Evolutionary conservation across 2,329 filamentous ascomycete genomes (phyloP).

Genomic region (Aspergillus pseudonomiae): DNA sequence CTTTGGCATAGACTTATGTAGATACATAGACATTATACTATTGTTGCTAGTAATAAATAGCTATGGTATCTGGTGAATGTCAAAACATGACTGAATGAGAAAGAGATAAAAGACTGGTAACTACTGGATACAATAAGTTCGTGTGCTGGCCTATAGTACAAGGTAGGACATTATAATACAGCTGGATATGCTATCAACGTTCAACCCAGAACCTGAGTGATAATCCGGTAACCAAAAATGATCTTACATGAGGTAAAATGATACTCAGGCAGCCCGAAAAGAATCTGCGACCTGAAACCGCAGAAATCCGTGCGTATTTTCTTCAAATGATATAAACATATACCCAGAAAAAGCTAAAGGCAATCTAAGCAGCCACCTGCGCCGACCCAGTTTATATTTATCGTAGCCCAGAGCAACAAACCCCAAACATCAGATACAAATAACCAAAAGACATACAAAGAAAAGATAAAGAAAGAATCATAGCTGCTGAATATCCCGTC

Average conservation of each 20-base stretch:
- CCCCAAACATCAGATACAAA: not conserved
- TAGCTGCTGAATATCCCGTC: not conserved
- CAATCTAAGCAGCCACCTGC: too few relatives aligned
- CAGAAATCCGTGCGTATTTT: not conserved
- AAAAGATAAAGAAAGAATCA: not conserved
- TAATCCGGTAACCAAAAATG: too few relatives aligned
- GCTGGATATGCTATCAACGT: too few relatives aligned
- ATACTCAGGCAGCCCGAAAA: not conserved
- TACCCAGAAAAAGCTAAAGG: not conserved
- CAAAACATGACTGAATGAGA: too few relatives aligned
- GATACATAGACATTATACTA: too few relatives aligned
- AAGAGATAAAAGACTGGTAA: too few relatives aligned
- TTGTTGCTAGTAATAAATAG: too few relatives aligned
- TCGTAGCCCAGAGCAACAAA: not conserved
- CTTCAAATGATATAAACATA: not conserved
- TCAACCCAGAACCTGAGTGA: too few relatives aligned
- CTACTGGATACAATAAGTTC: too few relatives aligned
- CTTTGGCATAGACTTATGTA: not conserved
- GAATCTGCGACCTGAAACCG: not conserved
- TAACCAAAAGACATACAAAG: not conserved
- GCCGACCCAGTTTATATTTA: not conserved
- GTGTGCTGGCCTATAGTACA: not conserved
- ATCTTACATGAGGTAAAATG: too few relatives aligned
- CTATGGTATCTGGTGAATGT: too few relatives aligned
- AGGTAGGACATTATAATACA: not conserved